These are phyloP conservation scores for Hibiscus tridactylites DNA, from an alignment of 345 rosid species.

Conservation along the genomic window DNA sequence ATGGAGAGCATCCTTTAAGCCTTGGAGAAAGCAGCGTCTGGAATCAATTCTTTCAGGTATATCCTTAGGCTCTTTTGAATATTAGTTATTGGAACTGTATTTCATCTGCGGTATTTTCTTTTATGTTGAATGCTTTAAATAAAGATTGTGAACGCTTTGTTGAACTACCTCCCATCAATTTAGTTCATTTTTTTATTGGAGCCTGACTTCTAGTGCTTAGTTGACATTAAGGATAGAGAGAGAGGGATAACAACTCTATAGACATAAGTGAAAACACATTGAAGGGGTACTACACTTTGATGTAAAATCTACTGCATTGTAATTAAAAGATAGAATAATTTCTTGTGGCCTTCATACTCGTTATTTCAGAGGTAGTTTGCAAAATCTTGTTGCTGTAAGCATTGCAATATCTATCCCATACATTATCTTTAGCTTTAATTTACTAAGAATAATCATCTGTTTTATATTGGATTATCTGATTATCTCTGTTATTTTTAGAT, in stretches of 20 bases:
- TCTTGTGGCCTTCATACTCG: neutral
- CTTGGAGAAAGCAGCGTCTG: slow-evolving; percentile 86
- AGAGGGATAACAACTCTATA: no score
- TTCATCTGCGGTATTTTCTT: neutral
- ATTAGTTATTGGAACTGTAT: neutral
- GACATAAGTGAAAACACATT: no score
- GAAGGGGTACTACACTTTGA: no score
- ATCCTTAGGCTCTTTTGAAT: neutral
- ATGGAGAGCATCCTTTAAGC: slow-evolving; percentile 94
- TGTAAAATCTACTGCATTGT: no score
- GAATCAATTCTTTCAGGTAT: slow-evolving; percentile 94
- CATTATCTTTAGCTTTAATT: neutral
- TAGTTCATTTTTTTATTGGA: no score
- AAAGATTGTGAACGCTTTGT: no score
- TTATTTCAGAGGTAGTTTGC: neutral
- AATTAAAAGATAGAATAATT: no score
- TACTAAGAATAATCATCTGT: neutral
- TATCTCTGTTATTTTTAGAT: neutral
- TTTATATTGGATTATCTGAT: neutral
- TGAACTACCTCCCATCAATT: no score
- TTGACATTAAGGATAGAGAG: no score
- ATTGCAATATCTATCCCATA: neutral
- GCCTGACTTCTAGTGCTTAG: no score
- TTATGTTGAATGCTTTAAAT: neutral
- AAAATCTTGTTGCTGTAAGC: neutral